These are phyloP conservation scores for Fusarium scirpi DNA, from an alignment of 2,329 filamentous ascomycete genomes.

Conservation along the genomic window DNA sequence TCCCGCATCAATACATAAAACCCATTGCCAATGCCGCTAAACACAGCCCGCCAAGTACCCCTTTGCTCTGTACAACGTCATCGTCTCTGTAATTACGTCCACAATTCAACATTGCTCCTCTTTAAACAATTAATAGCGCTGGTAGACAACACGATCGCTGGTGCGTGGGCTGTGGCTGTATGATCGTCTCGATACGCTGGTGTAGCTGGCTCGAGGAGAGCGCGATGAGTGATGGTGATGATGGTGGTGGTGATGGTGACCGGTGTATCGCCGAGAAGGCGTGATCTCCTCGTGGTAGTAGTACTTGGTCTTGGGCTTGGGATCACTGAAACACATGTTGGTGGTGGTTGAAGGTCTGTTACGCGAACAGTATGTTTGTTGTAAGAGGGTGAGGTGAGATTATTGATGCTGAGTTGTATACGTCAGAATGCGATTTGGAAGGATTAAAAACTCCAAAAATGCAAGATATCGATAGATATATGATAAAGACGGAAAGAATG, in stretches of 20 bases:
- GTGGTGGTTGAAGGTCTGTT: conserved; percentile 21
- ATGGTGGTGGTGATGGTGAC: conserved; percentile 53
- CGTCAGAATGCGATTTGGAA: background rate
- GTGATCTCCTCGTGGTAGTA: conserved; percentile 68
- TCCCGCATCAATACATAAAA: conserved; percentile 30
- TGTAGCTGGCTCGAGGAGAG: conserved; percentile 59
- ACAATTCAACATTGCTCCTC: background rate
- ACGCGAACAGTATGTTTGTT: background rate
- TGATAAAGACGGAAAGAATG: conserved; percentile 16
- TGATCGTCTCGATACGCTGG: conserved; percentile 53
- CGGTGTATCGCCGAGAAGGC: conserved; percentile 57
- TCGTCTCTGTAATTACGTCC: conserved; percentile 10
- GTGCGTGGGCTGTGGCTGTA: conserved; percentile 59
- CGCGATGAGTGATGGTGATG: conserved; percentile 50
- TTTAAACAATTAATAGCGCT: conserved; percentile 26
- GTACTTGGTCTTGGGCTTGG: conserved; percentile 60
- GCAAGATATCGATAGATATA: background rate
- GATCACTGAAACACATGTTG: conserved; percentile 65
- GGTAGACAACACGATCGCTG: conserved; percentile 51
- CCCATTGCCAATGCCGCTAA: conserved; percentile 33
- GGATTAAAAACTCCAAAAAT: background rate
- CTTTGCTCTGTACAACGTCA: conserved; percentile 29
- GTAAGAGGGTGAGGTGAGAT: conserved; percentile 6
- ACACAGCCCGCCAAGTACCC: conserved; percentile 21
- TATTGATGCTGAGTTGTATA: conserved; percentile 6